Evolutionary conservation across 1,139 yeast species (phyloP).

Genomic region (Arxiozyma bovina): DNA sequence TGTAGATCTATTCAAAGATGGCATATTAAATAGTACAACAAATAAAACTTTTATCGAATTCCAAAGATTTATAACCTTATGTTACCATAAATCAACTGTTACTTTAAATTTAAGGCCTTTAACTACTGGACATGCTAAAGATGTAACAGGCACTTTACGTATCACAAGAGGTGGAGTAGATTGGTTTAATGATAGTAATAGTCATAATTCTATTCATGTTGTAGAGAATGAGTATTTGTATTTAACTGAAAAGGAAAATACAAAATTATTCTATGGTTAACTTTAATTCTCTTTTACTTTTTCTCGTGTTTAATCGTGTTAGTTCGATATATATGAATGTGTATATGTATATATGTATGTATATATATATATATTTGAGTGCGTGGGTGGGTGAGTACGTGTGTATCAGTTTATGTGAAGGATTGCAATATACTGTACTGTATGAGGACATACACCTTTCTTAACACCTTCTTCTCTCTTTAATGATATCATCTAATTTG

Average conservation of each 20-base stretch:
- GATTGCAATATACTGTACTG: background rate
- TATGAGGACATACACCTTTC: background rate
- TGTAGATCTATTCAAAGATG: slow-evolving; percentile 12
- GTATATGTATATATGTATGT: background rate
- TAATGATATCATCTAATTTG: slow-evolving; percentile 57
- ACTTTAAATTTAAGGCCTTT: slow-evolving; percentile 50
- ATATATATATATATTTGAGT: no score
- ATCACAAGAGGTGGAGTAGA: slow-evolving; percentile 46
- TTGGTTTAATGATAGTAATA: slow-evolving; percentile 16
- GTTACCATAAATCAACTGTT: slow-evolving; percentile 22
- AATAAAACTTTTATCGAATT: slow-evolving; percentile 16
- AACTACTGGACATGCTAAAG: slow-evolving; percentile 74
- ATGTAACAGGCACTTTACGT: slow-evolving; percentile 64
- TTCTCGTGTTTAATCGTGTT: background rate
- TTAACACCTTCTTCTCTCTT: slow-evolving; percentile 13
- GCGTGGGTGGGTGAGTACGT: background rate
- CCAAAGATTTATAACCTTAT: slow-evolving; percentile 18
- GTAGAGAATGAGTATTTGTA: slow-evolving; percentile 39
- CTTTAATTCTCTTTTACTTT: background rate
- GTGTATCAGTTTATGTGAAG: background rate
- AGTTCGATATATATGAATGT: background rate
- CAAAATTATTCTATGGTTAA: slow-evolving; percentile 36
- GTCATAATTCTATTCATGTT: background rate
- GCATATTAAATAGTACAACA: slow-evolving; percentile 10
- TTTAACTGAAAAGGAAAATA: slow-evolving; percentile 47